Percentiles rank a stretch among this genome's conserved stretches.
These are phyloP conservation scores for Huntiella abstrusa DNA, from an alignment of 2,329 filamentous ascomycete species.

Conservation along the genomic window DNA sequence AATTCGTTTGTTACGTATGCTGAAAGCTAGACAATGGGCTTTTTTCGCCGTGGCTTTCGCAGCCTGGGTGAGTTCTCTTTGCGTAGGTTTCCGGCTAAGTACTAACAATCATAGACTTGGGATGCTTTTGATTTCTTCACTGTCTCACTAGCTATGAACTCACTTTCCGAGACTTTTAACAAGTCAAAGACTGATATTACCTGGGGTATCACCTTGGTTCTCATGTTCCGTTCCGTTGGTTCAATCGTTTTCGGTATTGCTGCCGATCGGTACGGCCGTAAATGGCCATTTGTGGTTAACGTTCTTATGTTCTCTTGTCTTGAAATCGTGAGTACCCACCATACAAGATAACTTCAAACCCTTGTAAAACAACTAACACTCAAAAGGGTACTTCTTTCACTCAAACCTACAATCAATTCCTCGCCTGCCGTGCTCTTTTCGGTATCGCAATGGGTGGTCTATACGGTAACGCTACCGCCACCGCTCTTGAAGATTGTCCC, in stretches of 20 bases:
- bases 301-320: conserved; percentile 51
- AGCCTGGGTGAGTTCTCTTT: conserved; percentile 29
- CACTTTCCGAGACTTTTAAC: conserved; percentile 36
- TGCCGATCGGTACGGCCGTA: conserved; percentile 61
- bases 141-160: conserved; percentile 56
- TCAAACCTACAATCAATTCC: conserved; percentile 47
- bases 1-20: conserved; percentile 27
- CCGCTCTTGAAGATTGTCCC: conserved; percentile 58
- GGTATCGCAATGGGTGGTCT: conserved; percentile 68
- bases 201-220: conserved; percentile 55
- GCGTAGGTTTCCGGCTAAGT: not conserved
- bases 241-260: conserved; percentile 59
- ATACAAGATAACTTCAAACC: not conserved
- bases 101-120: conserved; percentile 40
- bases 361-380: no score
- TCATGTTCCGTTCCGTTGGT: conserved; percentile 56
- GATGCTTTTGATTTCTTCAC: conserved; percentile 76
- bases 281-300: conserved; percentile 69
- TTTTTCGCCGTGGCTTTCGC: conserved; percentile 36
- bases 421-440: conserved; percentile 57
- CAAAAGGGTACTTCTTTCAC: conserved; percentile 50
- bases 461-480: conserved; percentile 62
- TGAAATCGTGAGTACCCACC: conserved; percentile 31
- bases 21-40: conserved; percentile 32
- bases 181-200: conserved; percentile 46